phyloP scores from a whole-genome alignment of 805 yeast species.

The Lipomyces spencermartinsiae region DNA sequence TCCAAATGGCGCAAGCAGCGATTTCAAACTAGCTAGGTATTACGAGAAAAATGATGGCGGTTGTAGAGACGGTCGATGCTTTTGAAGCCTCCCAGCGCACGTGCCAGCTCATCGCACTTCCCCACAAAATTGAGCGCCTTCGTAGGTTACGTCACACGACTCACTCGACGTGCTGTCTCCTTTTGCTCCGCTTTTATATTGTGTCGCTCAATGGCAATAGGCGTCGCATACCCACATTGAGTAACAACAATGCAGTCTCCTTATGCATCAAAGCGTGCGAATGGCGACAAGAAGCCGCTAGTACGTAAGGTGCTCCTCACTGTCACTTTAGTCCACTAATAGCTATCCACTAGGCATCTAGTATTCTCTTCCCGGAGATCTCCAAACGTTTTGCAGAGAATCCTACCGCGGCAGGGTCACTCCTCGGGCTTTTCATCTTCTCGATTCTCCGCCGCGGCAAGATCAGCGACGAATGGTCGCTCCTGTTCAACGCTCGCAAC shows the following conservation, averaged over 20 bases:
- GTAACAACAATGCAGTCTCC: slow-evolving; percentile 24
- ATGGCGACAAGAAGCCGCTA: slow-evolving; percentile 12
- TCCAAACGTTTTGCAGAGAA: slow-evolving; percentile 18
- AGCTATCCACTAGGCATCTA: slow-evolving; percentile 17
- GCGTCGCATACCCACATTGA: not conserved
- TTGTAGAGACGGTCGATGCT: too few species aligned
- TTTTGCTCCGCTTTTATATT: too few species aligned
- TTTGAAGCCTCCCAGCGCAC: not conserved
- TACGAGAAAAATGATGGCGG: too few species aligned
- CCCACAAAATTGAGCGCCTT: too few species aligned
- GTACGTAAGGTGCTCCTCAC: slow-evolving; percentile 6
- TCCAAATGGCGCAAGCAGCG: too few species aligned
- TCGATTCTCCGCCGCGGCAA: slow-evolving; percentile 21
- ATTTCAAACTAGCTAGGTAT: too few species aligned
- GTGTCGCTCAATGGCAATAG: too few species aligned
- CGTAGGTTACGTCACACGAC: too few species aligned
- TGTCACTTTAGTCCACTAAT: not conserved
- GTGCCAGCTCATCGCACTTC: slow-evolving; percentile 6
- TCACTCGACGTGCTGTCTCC: too few species aligned
- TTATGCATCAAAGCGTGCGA: slow-evolving; percentile 15
- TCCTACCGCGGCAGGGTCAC: slow-evolving; percentile 17
- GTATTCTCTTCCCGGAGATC: slow-evolving; percentile 29
- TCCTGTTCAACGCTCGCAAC: slow-evolving; percentile 21
- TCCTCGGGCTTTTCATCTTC: slow-evolving; percentile 27
- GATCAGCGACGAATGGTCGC: slow-evolving; percentile 32